Evolutionary conservation across 306 rosid genomes (phyloP).

Genomic region (Fragaria vesca): DNA sequence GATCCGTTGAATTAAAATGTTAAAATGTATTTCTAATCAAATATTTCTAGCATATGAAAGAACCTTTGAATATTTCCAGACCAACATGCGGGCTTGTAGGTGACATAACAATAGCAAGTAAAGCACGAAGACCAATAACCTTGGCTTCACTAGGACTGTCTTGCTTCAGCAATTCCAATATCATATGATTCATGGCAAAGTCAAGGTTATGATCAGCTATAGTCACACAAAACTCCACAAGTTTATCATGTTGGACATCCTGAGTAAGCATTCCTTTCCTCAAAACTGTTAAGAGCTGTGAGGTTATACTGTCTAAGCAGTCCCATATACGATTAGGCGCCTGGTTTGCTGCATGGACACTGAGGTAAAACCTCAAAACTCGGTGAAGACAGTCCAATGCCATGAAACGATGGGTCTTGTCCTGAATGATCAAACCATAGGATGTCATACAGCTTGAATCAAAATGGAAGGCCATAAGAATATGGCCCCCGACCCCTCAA

Average conservation of each 20-base stretch:
- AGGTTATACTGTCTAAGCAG: conserved; percentile 89
- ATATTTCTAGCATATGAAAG: conserved; percentile 17
- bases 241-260: conserved; percentile 97
- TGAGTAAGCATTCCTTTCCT: conserved; percentile 98
- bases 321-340: conserved; percentile 93
- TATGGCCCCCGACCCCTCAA: conserved; percentile 13
- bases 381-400: conserved; percentile 99
- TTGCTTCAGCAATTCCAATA: conserved; percentile 90
- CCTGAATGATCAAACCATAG: conserved; percentile 65
- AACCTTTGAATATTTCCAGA: conserved; percentile 88
- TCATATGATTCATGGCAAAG: conserved; percentile 98
- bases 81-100: conserved; percentile 87
- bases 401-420: conserved; percentile 96
- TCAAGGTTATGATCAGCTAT: conserved; percentile 98
- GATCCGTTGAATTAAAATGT: conserved; percentile 11
- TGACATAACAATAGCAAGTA: conserved; percentile 89
- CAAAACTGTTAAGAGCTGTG: conserved; percentile 82
- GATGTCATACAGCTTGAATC: conserved; percentile 28
- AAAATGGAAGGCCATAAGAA: conserved; percentile 29
- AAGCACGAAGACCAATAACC: conserved; percentile 98
- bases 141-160: conserved; percentile 95
- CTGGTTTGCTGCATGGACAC: conserved; percentile 86
- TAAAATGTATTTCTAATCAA: conserved; percentile 3
- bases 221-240: conserved; percentile 96
- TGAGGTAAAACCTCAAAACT: conserved; percentile 91